Conservation (phyloP, 2,329 filamentous ascomycete species). For the Microsporum canis region DNA sequence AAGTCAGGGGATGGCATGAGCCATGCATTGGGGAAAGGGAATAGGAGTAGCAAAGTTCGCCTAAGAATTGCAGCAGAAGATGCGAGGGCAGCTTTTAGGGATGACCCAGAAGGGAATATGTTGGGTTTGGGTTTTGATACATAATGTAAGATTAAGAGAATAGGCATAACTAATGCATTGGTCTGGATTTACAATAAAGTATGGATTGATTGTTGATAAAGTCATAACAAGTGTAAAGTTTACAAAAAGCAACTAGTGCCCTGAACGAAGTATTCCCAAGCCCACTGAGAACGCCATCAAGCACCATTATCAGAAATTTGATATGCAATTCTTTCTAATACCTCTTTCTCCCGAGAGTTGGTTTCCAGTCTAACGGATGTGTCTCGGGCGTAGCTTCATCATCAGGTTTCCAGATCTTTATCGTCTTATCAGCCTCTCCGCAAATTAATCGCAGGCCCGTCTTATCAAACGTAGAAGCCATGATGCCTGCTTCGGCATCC, state of each 20-base stretch:
- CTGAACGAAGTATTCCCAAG: neutral
- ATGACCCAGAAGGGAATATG: conserved; percentile 76
- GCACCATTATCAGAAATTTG: conserved; percentile 8
- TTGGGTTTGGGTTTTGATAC: conserved; percentile 50
- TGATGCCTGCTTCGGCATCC: conserved; percentile 87
- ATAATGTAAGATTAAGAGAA: neutral
- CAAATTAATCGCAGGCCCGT: conserved; percentile 83
- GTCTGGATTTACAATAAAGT: neutral
- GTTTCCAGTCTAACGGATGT: conserved; percentile 87
- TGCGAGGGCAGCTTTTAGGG: conserved; percentile 72
- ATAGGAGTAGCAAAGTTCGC: conserved; percentile 76
- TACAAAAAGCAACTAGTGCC: neutral
- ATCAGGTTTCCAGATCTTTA: conserved; percentile 96
- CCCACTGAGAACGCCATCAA: conserved; percentile 5
- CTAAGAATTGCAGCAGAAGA: conserved; percentile 84
- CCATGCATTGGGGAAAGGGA: conserved; percentile 53
- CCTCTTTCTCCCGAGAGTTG: conserved; percentile 64
- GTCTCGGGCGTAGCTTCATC: conserved; percentile 81
- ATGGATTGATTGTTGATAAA: neutral
- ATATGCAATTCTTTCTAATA: conserved; percentile 40
- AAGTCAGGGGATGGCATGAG: conserved; percentile 18
- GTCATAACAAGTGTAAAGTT: neutral
- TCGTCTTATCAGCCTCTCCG: conserved; percentile 94
- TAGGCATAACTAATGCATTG: neutral
- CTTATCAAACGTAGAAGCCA: conserved; percentile 84